Percentiles rank a stretch among this genome's conserved stretches.
These are phyloP conservation scores for Rusavskia elegans DNA, from an alignment of 495 filamentous ascomycete genomes.

Conservation along the genomic window DNA sequence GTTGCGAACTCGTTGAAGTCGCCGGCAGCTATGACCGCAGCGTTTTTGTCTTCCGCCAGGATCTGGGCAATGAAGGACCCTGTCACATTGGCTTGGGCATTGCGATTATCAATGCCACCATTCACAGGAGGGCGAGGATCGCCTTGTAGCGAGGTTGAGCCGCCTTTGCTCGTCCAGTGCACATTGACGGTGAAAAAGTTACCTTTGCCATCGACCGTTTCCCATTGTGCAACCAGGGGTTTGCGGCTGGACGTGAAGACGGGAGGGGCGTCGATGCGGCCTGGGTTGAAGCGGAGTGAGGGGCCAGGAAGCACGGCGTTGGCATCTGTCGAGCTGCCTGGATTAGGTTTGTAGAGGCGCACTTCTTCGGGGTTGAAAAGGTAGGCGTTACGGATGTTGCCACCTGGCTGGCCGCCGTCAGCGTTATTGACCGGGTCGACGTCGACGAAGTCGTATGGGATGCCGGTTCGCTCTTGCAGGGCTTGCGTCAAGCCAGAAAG, in stretches of 20 bases:
- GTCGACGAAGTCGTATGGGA: not conserved
- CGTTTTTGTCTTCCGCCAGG: not conserved
- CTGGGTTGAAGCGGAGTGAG: not conserved
- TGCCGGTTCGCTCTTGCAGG: not conserved
- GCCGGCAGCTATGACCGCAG: not conserved
- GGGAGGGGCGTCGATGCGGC: not conserved
- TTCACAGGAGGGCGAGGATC: slow-evolving; percentile 46
- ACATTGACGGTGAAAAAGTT: slow-evolving; percentile 46
- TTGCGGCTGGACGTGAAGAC: slow-evolving; percentile 17
- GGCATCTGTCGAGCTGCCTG: not conserved
- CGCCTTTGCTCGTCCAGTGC: slow-evolving; percentile 39
- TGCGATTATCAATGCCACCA: slow-evolving; percentile 31
- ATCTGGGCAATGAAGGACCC: not conserved
- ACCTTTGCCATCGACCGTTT: slow-evolving; percentile 24
- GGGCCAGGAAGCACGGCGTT: not conserved
- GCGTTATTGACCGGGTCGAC: not conserved
- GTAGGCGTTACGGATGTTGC: not conserved
- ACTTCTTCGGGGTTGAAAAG: not conserved
- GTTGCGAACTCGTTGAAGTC: not conserved
- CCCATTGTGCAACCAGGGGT: slow-evolving; percentile 41
- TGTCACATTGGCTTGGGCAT: slow-evolving; percentile 5
- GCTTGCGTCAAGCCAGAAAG: not conserved
- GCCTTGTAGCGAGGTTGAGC: slow-evolving; percentile 36
- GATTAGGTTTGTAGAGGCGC: not conserved
- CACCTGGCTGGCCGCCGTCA: not conserved